Evolutionary conservation across 208 protist species (phyloP).

Genomic region (Naegleria lovaniensis): DNA sequence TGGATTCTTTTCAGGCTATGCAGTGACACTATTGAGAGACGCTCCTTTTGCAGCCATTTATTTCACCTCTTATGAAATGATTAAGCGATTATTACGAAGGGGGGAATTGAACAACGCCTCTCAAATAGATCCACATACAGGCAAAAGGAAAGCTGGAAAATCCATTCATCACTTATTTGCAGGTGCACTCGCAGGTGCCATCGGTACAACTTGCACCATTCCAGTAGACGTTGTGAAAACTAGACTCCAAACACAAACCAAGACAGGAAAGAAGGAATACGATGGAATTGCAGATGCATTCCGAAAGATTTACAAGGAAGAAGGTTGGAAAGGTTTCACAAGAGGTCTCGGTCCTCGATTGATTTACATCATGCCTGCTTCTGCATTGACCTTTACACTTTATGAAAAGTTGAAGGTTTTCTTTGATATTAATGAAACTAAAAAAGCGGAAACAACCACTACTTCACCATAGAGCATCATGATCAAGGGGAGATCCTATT

Average conservation of each 20-base stretch:
- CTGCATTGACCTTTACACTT: conserved; percentile 28
- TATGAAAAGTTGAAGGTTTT: conserved; percentile 20
- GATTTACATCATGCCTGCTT: conserved; percentile 27
- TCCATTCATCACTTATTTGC: conserved; percentile 9
- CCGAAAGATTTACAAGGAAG: conserved; percentile 18
- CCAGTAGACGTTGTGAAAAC: conserved; percentile 25
- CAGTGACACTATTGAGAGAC: conserved; percentile 23
- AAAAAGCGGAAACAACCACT: no score
- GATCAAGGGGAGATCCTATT: no score
- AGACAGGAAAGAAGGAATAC: not conserved
- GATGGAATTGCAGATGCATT: conserved; percentile 19
- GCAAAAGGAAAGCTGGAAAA: not conserved
- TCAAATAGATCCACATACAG: not conserved
- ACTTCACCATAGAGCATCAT: no score
- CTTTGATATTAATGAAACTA: not conserved
- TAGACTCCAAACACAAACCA: conserved; percentile 27
- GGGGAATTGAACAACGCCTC: not conserved
- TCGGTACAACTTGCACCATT: not conserved
- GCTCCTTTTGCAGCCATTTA: conserved; percentile 30
- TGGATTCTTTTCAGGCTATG: conserved; percentile 17
- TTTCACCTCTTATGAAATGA: conserved; percentile 28
- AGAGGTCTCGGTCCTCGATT: conserved; percentile 18
- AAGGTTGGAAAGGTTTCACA: not conserved
- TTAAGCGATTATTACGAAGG: not conserved
- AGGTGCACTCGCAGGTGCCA: not conserved